Base-by-base conservation (phyloP, 495 filamentous ascomycete genomes). In the Cladorrhinum samala region DNA sequence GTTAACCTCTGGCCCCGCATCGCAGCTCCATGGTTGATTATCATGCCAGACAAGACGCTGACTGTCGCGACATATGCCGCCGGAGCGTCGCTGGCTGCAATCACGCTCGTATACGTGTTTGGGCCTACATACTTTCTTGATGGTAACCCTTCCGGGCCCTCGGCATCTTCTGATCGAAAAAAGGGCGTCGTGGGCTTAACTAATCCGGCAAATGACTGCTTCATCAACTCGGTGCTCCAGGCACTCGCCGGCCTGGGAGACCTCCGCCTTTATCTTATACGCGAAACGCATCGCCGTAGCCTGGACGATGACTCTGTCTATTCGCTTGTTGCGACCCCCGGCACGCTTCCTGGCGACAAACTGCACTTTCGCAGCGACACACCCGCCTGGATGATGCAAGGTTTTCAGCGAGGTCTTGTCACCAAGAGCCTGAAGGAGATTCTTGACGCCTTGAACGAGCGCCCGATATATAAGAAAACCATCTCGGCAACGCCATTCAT, bases 161-260 rank as follows among this genome's bases (percentile, higher is more conserved):
- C 77, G 39, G 44, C 62, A 33, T 68, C 63, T 49, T 77, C 81
- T 23, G 75, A 77, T 37, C 82, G 88, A 45, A 95, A 92, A 71
- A 91, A 89, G 66, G 87, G 87, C 54, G 86, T 91, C 41, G 91
- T 99, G 18, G 93, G 93, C 40, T 77, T 99, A 21, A 75, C 77
- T 14, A 99, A 99, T 62, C 81, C 89, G 3, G 94, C 91, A 53
- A 97, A 97, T 73, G 94, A 99, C 69, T 99, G 93, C 75, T 99
- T 97, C 74, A 96, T 99, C 74, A 99, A 99, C 69, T 96, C 91
- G 19, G 86, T 95, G 19, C 79, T 97, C 30, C 93, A 99, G 71
- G 90, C 89, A 0, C 77, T 99, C 17, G 92, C 94, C n/a, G 93
- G 93, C 1, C 76, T 97, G n/a, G 86, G 85, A 2, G 90, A 97